Percentiles rank a stretch among this genome's conserved stretches.
phyloP scores from a whole-genome alignment of 2,329 filamentous ascomycete genomes.

The Daldinia sp. region DNA sequence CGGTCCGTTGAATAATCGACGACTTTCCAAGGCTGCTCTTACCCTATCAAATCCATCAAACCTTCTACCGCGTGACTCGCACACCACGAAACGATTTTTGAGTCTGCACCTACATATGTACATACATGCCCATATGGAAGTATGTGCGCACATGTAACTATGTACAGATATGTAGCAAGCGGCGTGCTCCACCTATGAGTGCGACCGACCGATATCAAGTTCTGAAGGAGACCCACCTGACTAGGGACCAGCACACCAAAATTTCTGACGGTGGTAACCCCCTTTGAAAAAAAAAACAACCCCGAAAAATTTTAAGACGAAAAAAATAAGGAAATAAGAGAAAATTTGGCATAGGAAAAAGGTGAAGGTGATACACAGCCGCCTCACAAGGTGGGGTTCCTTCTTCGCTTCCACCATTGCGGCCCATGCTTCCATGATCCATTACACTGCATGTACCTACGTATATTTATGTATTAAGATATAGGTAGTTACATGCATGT shows the following conservation, averaged over 20 bases:
- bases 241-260: constrained; percentile 8
- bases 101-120: not conserved
- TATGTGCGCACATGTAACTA: not conserved
- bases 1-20: not conserved
- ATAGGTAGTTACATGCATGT: no score
- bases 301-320: not conserved
- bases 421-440: not conserved
- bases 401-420: constrained; percentile 12
- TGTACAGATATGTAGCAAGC: not conserved
- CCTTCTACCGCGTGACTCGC: constrained; percentile 33
- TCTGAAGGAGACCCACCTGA: constrained; percentile 26
- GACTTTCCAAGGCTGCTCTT: not conserved
- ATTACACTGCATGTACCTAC: constrained; percentile 6
- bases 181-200: constrained; percentile 12
- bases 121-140: not conserved
- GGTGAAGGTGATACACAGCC: constrained; percentile 17
- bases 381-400: constrained; percentile 20
- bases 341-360: not conserved
- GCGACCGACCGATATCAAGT: constrained; percentile 34
- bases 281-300: constrained; percentile 4
- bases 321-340: constrained; percentile 1
- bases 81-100: constrained; percentile 16
- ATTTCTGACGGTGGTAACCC: constrained; percentile 21
- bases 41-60: constrained; percentile 14
- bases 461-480: no score